Conservation (phyloP, 2,329 filamentous ascomycete species). For the Orbilia brochopaga region DNA sequence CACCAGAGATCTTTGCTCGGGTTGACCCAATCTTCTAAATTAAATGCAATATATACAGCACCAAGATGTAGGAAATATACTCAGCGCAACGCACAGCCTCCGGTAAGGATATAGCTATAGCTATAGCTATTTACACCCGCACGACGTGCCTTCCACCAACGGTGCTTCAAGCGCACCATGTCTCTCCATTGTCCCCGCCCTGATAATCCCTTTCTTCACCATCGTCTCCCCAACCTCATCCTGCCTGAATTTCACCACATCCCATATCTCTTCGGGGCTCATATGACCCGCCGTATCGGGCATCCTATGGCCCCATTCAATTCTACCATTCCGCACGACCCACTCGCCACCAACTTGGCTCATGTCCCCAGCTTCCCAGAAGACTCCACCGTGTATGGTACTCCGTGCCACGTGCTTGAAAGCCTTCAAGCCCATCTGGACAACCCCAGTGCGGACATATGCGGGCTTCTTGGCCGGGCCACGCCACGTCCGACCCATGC, state of each 20-base stretch:
- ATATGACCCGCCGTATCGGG: conserved; percentile 46
- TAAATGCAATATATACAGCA: conserved; percentile 2
- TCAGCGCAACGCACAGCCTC: too few relatives aligned
- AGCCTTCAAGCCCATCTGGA: conserved; percentile 46
- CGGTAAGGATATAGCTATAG: too few relatives aligned
- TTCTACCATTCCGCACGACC: conserved; percentile 37
- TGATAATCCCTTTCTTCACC: conserved; percentile 24
- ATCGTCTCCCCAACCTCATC: conserved; percentile 18
- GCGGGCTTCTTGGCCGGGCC: conserved; percentile 42
- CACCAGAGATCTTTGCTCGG: too few relatives aligned
- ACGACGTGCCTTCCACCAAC: conserved; percentile 9
- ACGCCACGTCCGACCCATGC: conserved; percentile 39
- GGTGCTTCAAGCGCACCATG: conserved; percentile 32
- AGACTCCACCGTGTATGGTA: conserved; percentile 26
- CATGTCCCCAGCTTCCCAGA: conserved; percentile 48
- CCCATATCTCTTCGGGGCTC: conserved; percentile 49
- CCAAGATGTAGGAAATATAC: not conserved
- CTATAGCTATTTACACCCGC: conserved; percentile 33
- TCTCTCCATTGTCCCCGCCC: conserved; percentile 42
- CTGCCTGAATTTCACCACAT: conserved; percentile 42
- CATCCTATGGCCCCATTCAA: conserved; percentile 48
- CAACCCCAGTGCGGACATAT: conserved; percentile 38
- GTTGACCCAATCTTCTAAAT: not conserved
- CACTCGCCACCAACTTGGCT: conserved; percentile 47
- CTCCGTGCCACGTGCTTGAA: conserved; percentile 39